Evolutionary conservation across 805 yeast species (phyloP).

Genomic region (Zygosaccharomyces pseudorouxii): DNA sequence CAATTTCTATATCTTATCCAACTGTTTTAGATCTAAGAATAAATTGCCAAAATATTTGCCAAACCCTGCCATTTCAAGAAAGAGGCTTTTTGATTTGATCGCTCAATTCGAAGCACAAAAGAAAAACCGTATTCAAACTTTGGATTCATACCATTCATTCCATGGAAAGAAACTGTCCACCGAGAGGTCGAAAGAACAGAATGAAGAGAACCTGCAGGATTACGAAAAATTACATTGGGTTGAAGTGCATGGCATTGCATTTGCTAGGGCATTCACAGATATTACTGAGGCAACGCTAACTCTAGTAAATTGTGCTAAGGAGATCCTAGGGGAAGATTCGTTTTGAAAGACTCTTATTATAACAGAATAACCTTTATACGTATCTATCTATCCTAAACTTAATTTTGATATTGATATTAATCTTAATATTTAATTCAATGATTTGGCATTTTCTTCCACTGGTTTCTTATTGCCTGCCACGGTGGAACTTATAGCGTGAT

Average conservation of each 20-base stretch:
- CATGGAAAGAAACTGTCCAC: constrained; percentile 1
- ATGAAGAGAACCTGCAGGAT: constrained; percentile 6
- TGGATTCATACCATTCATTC: constrained; percentile 2
- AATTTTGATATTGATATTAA: background rate
- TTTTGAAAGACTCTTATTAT: background rate
- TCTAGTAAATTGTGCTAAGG: constrained; percentile 37
- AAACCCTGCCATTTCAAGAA: constrained; percentile 41
- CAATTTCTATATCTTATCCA: constrained; percentile 41
- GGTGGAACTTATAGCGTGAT: constrained; percentile 61
- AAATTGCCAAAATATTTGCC: constrained; percentile 44
- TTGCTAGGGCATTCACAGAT: constrained; percentile 44
- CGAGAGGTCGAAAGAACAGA: constrained; percentile 9
- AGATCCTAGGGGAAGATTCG: constrained; percentile 36
- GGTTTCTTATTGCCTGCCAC: constrained; percentile 15
- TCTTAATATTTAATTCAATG: background rate
- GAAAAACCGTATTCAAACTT: constrained; percentile 1
- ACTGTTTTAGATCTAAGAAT: constrained; percentile 38
- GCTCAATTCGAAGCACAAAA: constrained; percentile 29
- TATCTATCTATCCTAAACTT: background rate
- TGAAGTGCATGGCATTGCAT: constrained; percentile 47
- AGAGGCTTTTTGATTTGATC: constrained; percentile 40
- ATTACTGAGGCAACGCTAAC: constrained; percentile 42
- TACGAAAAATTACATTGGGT: constrained; percentile 40
- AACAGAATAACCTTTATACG: background rate
- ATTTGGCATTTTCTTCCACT: background rate